These are phyloP conservation scores for Phytophthora ohioensis DNA, from an alignment of 352 stramenopile species.

Conservation along the genomic window DNA sequence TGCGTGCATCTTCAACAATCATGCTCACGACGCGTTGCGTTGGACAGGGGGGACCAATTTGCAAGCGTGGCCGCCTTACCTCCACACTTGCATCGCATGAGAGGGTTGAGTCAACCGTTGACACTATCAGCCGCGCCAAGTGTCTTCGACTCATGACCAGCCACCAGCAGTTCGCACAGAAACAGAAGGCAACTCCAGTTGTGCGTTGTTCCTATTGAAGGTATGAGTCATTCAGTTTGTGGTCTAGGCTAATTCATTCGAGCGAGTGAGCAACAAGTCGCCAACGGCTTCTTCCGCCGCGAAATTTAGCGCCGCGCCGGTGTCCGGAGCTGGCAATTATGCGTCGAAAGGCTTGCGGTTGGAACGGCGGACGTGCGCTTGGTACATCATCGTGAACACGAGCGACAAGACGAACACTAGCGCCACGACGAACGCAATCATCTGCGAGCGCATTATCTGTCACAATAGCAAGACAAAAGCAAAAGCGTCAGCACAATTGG, in stretches of 20 bases:
- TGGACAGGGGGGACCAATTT: constrained; percentile 13
- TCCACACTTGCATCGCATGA: background rate
- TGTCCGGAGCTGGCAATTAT: constrained; percentile 3
- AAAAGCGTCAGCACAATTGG: constrained; percentile 11
- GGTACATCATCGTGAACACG: constrained; percentile 69
- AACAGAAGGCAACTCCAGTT: constrained; percentile 20
- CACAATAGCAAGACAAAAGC: constrained; percentile 11
- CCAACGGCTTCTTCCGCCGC: constrained; percentile 27
- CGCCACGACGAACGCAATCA: constrained; percentile 69
- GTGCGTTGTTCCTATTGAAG: constrained; percentile 23
- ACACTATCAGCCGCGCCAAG: background rate
- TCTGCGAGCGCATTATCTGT: constrained; percentile 68
- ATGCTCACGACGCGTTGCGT: background rate
- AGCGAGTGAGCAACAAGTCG: background rate
- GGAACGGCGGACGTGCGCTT: constrained; percentile 45
- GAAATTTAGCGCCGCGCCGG: background rate
- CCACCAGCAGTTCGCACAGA: constrained; percentile 22
- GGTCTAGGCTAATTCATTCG: background rate
- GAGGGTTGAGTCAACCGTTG: background rate
- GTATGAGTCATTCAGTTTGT: constrained; percentile 10
- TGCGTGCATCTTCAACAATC: constrained; percentile 11
- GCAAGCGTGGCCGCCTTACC: background rate
- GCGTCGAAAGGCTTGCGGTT: constrained; percentile 38
- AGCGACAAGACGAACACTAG: constrained; percentile 59
- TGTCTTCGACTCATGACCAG: constrained; percentile 1